Base-by-base conservation (phyloP, 108 stramenopile species). In the Cyclotella cryptica region DNA sequence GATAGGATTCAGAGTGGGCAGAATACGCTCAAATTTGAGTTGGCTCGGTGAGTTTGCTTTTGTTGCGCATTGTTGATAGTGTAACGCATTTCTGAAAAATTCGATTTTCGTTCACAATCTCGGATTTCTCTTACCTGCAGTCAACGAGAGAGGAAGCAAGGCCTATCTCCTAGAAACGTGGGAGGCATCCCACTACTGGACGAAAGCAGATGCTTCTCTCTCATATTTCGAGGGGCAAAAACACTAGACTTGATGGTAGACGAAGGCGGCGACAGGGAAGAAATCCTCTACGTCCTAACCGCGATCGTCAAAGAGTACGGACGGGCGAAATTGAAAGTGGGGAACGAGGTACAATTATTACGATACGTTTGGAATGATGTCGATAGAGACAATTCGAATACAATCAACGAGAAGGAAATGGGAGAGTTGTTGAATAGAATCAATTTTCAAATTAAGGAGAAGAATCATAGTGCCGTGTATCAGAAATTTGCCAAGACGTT, bases 1-100 rank as follows among this genome's bases (percentile, higher is more conserved):
- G 90, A 89, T 75, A 71, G 92, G 45, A 91, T 95, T 65, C 94
- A 92, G 78, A 85, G 90, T 42, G 94, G 94, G 52, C 88, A 85
- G 78, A 82, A 75, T 51, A 89, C 85, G 1, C 77, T 87, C 27
- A 64, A 71, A 46, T 92, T 88, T 84, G 88, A 89, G 78, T 69
- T 72, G 84, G 80, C 77, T 43, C 54, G 77, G 77, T 75, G 57
- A 28, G 74, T 69, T 49, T 19, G 1, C 6, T 49, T 3, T 3
- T 49, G n/a, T 12, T 45, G 9, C 9, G 9, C 44, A 12, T 45
- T 45, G 44, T 45, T 62, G 40, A 35, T 47, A 2, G 14, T 61
- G 24, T 53, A 42, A 22, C 24, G 6, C 53, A 22, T 39, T 75
- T 40, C 6, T 57, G 0, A 53, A 40, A 40, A 22, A 12, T 45